Percentiles rank a stretch among this genome's conserved stretches.
phyloP scores from a whole-genome alignment of 1,284 basidiomycete species.

The Gymnopus androsaceus region DNA sequence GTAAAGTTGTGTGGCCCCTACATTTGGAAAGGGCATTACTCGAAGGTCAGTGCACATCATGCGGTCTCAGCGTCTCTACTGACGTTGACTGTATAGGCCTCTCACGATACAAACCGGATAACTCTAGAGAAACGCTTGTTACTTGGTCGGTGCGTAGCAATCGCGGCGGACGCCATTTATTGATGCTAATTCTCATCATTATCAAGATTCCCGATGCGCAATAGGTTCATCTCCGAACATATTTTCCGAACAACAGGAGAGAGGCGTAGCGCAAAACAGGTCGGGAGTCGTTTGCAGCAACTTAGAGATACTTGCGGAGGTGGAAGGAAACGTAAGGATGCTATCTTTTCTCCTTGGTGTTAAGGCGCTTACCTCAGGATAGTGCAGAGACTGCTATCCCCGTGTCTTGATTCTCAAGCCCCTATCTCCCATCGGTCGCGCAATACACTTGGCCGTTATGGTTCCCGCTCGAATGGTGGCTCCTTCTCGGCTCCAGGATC shows the following conservation, averaged over 20 bases:
- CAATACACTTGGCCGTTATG: slow-evolving; percentile 28
- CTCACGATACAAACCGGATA: slow-evolving; percentile 67
- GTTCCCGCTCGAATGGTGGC: slow-evolving; percentile 30
- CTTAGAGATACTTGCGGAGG: slow-evolving; percentile 67
- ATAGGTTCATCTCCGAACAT: slow-evolving; percentile 72
- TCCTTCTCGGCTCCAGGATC: slow-evolving; percentile 40
- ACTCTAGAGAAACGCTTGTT: slow-evolving; percentile 68
- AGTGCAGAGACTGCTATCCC: slow-evolving; percentile 49
- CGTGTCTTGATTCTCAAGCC: slow-evolving; percentile 32
- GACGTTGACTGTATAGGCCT: slow-evolving; percentile 41
- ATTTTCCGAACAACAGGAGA: slow-evolving; percentile 65
- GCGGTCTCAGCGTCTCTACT: not conserved
- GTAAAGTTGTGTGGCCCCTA: slow-evolving; percentile 75
- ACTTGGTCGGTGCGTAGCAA: slow-evolving; percentile 47
- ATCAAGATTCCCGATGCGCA: slow-evolving; percentile 63
- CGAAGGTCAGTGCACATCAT: slow-evolving; percentile 61
- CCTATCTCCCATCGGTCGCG: slow-evolving; percentile 22
- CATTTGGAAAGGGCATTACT: slow-evolving; percentile 74
- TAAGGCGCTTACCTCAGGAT: not conserved
- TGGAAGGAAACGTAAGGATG: slow-evolving; percentile 50
- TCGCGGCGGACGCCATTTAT: too few species aligned
- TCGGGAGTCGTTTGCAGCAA: slow-evolving; percentile 73
- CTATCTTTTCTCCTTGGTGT: not conserved
- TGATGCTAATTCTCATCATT: not conserved
- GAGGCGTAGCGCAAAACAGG: slow-evolving; percentile 68